Base-by-base conservation (phyloP, 129 eudicot genomes). In the Lonicera japonica region DNA sequence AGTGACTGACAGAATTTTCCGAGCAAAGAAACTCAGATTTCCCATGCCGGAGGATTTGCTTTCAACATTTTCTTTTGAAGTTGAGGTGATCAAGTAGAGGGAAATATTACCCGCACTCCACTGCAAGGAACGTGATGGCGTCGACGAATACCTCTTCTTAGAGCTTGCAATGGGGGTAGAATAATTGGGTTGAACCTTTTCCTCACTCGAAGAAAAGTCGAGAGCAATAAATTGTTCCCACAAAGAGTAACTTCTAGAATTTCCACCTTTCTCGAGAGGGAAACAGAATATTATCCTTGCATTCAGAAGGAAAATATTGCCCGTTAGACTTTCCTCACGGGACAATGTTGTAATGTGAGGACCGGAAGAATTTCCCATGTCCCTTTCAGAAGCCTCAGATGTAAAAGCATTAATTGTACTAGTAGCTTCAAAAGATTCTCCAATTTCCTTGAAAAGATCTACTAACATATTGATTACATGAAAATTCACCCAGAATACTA, bases 261-360 rank as follows among this genome's bases (percentile, higher is more conserved):
- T 79, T 43, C 60, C 72, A 55, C 34, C 66, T 24, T 75, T 82
- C 71, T 75, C 79, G 25, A 58, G 75, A 56, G 99, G 96, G 63
- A 88, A 82, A 78, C 86, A 85, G 11, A 94, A 52, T 16, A 88
- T 69, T 9, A 94, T 75, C 79, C 96, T 83, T 47, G 92, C 99
- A 88, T 83, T 79, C 22, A 79, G 71, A 65, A 88, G 77, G 60
- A 73, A 76, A 53, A 94, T 61, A 59, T 74, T 79, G 58, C 82
- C 84, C 64, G 75, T 67, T 62, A 94, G 45, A 58, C 60, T 54
- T 69, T 74, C 84, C 69, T 67, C 66, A 11, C 36, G 29, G 19
- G 79, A 65, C 14, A 45, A 24, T 15, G 58, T 56, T 23, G 63
- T 64, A 21, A 63, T 25, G 48, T 21, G 69, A 47, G 67, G 66